Evolutionary conservation across 441 rosid species (phyloP), one percentile per base, ranked within the genome.

Genomic region (Geranium incanum): DNA sequence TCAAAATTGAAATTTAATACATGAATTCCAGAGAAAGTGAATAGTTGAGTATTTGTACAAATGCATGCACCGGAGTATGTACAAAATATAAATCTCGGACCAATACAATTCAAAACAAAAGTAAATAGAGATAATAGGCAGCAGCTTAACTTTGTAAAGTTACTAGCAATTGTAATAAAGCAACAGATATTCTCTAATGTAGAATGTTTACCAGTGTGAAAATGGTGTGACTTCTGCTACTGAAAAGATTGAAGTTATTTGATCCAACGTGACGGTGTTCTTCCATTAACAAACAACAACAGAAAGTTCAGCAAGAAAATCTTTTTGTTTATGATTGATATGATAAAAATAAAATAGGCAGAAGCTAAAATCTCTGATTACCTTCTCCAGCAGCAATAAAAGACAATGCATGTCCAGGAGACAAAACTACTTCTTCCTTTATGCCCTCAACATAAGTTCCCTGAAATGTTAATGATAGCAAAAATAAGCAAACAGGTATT

Each of bases 181-280:
- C 33, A 68, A 21, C 37, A 69, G 19, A 16, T 4, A n/a, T 3
- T 50, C 13, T 48, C 21, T 4, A 28, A 33, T 8, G 37, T 28
- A 5, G 63, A 67, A 48, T 23, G 21, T 68, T 80, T 88, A 90
- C 98, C 93, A 94, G 80, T 13, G 98, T 96, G 78, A 96, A 95
- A 75, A 96, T 87, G 68, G 98, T 96, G 85, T 96, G 99, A 84
- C 99, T 96, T 84, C 99, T 88, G 84, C 99, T 96, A 75, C 98
- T 96, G 70, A 93, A 76, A 70, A 96, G 85, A 78, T 96, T 96
- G 81, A 96, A 96, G 78, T 96, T 96, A 86, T 96, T 96, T 55
- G 98, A 96, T 74, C 99, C 99, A 81, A 96, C 97, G 72, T 96
- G 99, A 70, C 98, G 99, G 82, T 96, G 98, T 73, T 96, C 99